Evolutionary conservation across 768 basidiomycete genomes (phyloP).

Genomic region (Lentinula edodes): DNA sequence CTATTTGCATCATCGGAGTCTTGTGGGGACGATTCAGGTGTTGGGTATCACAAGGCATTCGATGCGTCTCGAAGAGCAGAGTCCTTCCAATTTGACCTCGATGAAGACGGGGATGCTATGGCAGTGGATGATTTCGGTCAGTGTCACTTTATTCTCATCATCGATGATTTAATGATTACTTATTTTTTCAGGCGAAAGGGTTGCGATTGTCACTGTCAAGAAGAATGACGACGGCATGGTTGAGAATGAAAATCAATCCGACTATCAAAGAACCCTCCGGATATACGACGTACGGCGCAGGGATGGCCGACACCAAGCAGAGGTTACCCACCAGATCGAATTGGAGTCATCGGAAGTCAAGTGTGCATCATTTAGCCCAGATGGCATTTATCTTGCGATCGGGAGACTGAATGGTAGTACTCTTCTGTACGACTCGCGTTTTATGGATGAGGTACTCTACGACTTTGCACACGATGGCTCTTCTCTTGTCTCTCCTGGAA

Average conservation of each 20-base stretch:
- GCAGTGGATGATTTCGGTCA: constrained; percentile 41
- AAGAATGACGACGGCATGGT: constrained; percentile 9
- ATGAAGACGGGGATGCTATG: constrained; percentile 51
- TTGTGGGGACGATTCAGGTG: constrained; percentile 13
- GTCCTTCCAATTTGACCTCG: constrained; percentile 33
- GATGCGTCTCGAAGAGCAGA: constrained; percentile 26
- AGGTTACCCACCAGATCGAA: constrained; percentile 15
- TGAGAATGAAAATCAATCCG: background rate
- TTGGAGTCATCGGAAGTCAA: constrained; percentile 37
- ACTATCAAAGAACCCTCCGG: constrained; percentile 29
- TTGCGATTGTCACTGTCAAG: constrained; percentile 24
- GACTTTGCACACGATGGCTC: constrained; percentile 39
- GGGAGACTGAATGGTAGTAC: constrained; percentile 53
- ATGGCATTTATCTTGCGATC: constrained; percentile 54
- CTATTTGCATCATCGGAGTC: constrained; percentile 60
- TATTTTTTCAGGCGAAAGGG: constrained; percentile 11
- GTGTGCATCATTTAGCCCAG: constrained; percentile 49
- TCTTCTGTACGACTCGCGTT: constrained; percentile 62
- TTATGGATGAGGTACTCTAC: constrained; percentile 37
- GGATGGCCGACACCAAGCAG: constrained; percentile 23
- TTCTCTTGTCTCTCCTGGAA: constrained; percentile 24
- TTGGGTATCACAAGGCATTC: constrained; percentile 47
- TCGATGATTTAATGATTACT: background rate
- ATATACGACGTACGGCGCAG: constrained; percentile 47
- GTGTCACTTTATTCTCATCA: background rate